phyloP scores from a whole-genome alignment of 179 eudicot genomes.

The Nepenthes alata region DNA sequence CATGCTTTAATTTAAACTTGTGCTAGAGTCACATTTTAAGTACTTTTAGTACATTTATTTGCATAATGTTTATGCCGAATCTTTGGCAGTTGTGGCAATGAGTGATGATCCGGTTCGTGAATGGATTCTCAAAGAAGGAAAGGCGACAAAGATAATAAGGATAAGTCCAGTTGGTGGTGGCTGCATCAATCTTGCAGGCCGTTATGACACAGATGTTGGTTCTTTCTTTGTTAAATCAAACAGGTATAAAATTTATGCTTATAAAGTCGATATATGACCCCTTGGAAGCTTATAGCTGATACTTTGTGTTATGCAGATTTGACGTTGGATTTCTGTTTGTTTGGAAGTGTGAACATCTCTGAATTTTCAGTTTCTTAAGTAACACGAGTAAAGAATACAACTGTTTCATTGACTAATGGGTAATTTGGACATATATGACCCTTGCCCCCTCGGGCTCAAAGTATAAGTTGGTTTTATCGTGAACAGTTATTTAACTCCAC shows the following conservation, averaged over 20 bases:
- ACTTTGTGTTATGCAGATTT: no score
- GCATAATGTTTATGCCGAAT: background rate
- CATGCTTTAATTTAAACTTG: no score
- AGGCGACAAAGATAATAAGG: conserved; percentile 58
- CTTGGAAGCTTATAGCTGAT: no score
- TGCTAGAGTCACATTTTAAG: no score
- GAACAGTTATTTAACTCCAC: background rate
- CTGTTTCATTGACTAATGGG: background rate
- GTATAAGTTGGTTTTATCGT: no score
- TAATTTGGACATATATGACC: no score
- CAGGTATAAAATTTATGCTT: conserved; percentile 28
- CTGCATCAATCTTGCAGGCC: conserved; percentile 76
- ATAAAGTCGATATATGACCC: background rate
- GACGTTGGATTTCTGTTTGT: no score
- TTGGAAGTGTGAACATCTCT: no score
- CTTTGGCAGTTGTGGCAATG: conserved; percentile 48
- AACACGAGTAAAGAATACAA: background rate
- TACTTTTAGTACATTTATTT: background rate
- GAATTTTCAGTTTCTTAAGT: no score
- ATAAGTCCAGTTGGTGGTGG: conserved; percentile 85
- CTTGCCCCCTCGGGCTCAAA: no score
- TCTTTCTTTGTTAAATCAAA: conserved; percentile 87
- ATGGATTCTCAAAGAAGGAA: conserved; percentile 84
- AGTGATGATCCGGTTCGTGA: conserved; percentile 76
- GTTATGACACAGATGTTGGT: conserved; percentile 82